Evolutionary conservation across 441 rosid genomes (phyloP), one percentile per base, ranked within the genome.

Genomic region (Croton setiger): DNA sequence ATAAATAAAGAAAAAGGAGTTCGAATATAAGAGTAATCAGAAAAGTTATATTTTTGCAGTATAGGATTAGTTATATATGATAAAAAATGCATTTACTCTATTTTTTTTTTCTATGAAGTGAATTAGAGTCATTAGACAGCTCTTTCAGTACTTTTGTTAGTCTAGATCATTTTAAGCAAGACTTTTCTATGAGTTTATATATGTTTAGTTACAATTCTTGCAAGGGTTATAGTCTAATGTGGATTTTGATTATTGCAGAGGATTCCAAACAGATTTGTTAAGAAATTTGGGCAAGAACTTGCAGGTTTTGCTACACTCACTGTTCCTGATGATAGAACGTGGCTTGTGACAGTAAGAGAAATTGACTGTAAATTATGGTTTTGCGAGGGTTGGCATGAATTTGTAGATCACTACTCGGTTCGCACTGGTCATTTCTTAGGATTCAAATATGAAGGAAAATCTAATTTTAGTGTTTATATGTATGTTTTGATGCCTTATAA

Each of bases 331-430:
- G 97, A 96, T 79, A 90, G 80, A 74, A 83, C 83, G 71, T 91
- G 90, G 80, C 93, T 81, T 49, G 84, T 88, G 52, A 94, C 95
- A 70, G 79, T 93, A 72, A 74, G 72, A 67, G 85, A 85, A 83
- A 75, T 69, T 43, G 92, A 88, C 55, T 77, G 84, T 83, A 91
- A 84, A 76, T 77, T 84, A 43, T 93, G 96, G 97, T 86, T 93
- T 76, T 83, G 85, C 65, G 87, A 87, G 37, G 96, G 90, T 58
- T 93, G 97, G 98, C 93, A 85, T 72, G 96, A 88, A 70, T 91
- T 91, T 79, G 82, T 87, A 7, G 90, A 88, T 66, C 89, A 89
- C 31, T 91, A 88, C 77, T 76, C 81, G 62, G 88, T 93, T 33
- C 79, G 88, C 68, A 75, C 87, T 76, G 98, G 98, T 56, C 91